Conservation (phyloP, 768 basidiomycete species). For the Rhodocollybia butyracea region DNA sequence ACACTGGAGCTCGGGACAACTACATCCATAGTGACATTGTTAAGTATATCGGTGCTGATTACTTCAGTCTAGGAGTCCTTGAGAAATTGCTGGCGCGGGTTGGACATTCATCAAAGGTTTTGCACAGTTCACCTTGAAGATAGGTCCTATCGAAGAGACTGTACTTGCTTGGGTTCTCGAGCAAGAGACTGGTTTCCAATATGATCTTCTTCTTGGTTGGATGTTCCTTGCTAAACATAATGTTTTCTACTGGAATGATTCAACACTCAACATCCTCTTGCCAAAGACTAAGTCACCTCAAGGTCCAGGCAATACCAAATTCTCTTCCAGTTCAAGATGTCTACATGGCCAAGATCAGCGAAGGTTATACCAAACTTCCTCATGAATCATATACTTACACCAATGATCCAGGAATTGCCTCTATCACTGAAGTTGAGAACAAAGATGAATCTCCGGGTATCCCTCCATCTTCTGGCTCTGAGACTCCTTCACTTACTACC, state of each 20-base stretch:
- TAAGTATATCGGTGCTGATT: not conserved
- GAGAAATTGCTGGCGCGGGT: conserved; percentile 11
- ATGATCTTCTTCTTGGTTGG: conserved; percentile 9
- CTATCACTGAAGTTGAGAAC: not conserved
- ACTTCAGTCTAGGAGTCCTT: conserved; percentile 1
- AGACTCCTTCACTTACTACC: not conserved
- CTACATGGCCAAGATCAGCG: not conserved
- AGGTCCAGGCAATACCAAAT: conserved; percentile 2
- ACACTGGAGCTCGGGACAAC: conserved; percentile 12
- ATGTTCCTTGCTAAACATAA: conserved; percentile 5
- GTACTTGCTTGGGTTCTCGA: conserved; percentile 8
- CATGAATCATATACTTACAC: not conserved
- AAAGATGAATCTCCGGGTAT: not conserved
- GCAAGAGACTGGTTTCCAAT: conserved; percentile 6
- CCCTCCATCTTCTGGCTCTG: not conserved
- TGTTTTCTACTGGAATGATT: conserved; percentile 9
- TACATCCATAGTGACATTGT: conserved; percentile 5
- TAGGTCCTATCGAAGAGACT: conserved; percentile 9
- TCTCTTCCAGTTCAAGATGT: not conserved
- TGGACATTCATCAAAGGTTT: conserved; percentile 3
- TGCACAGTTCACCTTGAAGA: conserved; percentile 7
- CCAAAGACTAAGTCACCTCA: conserved; percentile 5
- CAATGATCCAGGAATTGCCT: not conserved
- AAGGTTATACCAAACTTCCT: not conserved
- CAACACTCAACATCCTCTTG: conserved; percentile 6